Base-by-base conservation (phyloP, 306 rosid species). In the Fragaria ananassa region DNA sequence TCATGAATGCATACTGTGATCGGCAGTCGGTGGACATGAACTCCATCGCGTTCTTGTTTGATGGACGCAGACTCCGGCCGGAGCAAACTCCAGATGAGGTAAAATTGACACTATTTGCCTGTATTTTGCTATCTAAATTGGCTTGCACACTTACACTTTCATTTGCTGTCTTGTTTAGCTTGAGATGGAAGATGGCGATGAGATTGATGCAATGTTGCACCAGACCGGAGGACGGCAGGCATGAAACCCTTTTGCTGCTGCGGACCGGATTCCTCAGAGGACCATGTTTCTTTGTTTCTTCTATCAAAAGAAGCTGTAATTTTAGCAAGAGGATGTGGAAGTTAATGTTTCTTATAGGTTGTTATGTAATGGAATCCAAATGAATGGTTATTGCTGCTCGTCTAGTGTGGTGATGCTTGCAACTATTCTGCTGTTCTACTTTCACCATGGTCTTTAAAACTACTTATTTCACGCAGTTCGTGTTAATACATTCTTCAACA, bases 71-170 rank as follows among this genome's bases (percentile, higher is more conserved):
- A 41, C 91, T 91, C 51, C 80, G 84, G 6, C 79, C 80, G 2
- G 91, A 91, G 66, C 91, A 91, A 76, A 91, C 93, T 39, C 93
- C 96, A 8, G 87, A 82, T 34, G 90, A 91, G 84, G 96, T 90
- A 79, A 60, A 76, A 62, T 67, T 18, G 3, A 27, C 21, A 4
- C 14, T 2, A 31, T 31, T 2, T 31, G 35, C 4, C 35, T 31
- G 8, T 2, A 31, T 35, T 29, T 35, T 37, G 67, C 57, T 10
- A 74, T 58, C 41, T 6, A 0, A 57, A 4, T 39, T 50, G 51
- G n/a, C 21, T 60, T 63, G 13, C 42, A 57, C 45, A 29, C 65
- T 68, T 21, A 74, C 17, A 7, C 46, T 27, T 49, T 54, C 41
- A 27, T 35, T 25, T 35, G 74, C 8, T 35, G 12, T 78, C 35